Conservation (phyloP, 2,329 filamentous ascomycete species). For the Fusarium praegraminearum region DNA sequence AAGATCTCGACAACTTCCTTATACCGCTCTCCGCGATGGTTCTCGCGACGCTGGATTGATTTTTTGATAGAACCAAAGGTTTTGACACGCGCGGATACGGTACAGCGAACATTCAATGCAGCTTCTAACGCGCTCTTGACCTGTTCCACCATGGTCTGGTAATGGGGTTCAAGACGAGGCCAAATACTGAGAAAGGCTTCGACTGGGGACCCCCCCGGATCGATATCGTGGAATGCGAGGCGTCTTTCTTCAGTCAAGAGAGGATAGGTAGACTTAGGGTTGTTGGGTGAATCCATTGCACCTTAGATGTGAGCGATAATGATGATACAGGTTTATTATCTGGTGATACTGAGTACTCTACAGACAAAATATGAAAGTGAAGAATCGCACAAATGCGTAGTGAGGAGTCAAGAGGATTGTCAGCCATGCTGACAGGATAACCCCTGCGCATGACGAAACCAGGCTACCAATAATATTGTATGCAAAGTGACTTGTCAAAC, state of each 20-base stretch:
- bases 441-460: neutral
- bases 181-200: no score
- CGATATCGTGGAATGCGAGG: neutral
- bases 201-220: neutral
- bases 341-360: neutral
- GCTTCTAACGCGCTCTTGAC: no score
- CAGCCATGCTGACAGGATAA: neutral
- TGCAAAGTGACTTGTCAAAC: neutral
- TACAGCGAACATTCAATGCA: no score
- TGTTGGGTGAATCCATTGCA: neutral
- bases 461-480: neutral
- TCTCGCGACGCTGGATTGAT: neutral
- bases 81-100: no score
- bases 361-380: neutral
- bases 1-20: neutral
- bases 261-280: neutral
- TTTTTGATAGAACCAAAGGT: neutral
- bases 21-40: neutral
- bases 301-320: neutral
- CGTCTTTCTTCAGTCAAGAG: neutral
- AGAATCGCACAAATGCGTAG: neutral
- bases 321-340: neutral
- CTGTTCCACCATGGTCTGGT: no score
- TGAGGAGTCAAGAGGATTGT: neutral
- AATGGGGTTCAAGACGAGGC: no score